Conservation (phyloP, 2,329 filamentous ascomycete genomes). For the Trichoderma hamatum region DNA sequence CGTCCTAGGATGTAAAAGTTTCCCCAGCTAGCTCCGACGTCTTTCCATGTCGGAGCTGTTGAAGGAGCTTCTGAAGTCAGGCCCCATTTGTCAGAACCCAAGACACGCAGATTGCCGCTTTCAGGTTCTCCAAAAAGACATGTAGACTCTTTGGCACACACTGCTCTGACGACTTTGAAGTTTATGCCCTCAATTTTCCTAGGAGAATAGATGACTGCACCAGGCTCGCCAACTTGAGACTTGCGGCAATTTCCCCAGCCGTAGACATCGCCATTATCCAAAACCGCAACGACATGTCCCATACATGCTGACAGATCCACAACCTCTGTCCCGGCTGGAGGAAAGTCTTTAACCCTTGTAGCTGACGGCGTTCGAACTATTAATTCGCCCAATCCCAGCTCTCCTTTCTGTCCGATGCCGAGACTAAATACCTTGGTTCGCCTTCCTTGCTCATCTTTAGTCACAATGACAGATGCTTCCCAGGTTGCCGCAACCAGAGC, state of each 20-base stretch:
- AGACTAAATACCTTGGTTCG: conserved; percentile 61
- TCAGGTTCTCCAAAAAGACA: conserved; percentile 63
- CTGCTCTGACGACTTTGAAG: conserved; percentile 68
- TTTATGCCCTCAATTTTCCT: conserved; percentile 58
- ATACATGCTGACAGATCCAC: conserved; percentile 72
- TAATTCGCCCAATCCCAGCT: conserved; percentile 66
- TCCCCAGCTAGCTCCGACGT: conserved; percentile 80
- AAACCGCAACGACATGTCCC: conserved; percentile 73
- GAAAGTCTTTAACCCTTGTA: conserved; percentile 62
- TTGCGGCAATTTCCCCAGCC: conserved; percentile 90
- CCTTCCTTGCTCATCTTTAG: conserved; percentile 47
- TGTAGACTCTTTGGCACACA: conserved; percentile 86
- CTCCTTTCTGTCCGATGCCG: conserved; percentile 70
- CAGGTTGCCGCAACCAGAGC: conserved; percentile 71
- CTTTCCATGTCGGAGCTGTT: conserved; percentile 60
- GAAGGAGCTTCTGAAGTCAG: conserved; percentile 61
- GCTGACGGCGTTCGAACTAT: conserved; percentile 53
- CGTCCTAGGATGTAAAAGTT: conserved; percentile 70
- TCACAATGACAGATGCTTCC: conserved; percentile 70
- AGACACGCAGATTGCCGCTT: conserved; percentile 63
- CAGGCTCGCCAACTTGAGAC: conserved; percentile 72
- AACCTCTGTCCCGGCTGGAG: conserved; percentile 61
- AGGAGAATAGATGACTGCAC: conserved; percentile 59
- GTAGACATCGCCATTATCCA: conserved; percentile 76
- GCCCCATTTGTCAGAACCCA: conserved; percentile 77